Evolutionary conservation across 2,329 filamentous ascomycete genomes (phyloP).

Genomic region (Colletotrichum viniferum): DNA sequence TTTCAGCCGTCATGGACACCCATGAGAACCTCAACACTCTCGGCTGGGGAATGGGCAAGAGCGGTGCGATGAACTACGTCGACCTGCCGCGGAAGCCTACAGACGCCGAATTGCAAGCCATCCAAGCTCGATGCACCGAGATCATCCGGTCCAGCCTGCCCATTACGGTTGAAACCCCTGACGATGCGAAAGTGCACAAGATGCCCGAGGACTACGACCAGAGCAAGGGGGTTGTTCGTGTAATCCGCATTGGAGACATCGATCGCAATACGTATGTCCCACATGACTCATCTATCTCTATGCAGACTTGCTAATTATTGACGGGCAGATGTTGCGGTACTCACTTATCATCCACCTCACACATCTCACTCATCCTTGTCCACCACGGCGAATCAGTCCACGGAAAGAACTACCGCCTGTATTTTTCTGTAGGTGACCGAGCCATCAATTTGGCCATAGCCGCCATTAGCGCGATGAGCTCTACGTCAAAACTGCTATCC

Average conservation of each 20-base stretch:
- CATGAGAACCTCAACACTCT: constrained; percentile 28
- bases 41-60: constrained; percentile 34
- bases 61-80: constrained; percentile 33
- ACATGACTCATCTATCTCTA: background rate
- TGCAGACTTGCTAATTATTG: too few relatives aligned
- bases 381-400: constrained; percentile 32
- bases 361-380: constrained; percentile 32
- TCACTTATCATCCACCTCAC: constrained; percentile 33
- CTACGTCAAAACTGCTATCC: constrained; percentile 29
- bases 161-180: constrained; percentile 29
- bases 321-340: constrained; percentile 33
- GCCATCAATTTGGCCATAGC: constrained; percentile 27
- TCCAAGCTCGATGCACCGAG: constrained; percentile 30
- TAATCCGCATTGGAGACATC: constrained; percentile 31
- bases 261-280: constrained; percentile 32
- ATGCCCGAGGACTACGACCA: constrained; percentile 35
- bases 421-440: constrained; percentile 31
- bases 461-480: constrained; percentile 26
- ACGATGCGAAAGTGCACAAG: constrained; percentile 26
- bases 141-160: constrained; percentile 27
- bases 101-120: constrained; percentile 24
- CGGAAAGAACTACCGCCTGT: constrained; percentile 34
- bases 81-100: constrained; percentile 32
- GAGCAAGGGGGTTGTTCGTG: constrained; percentile 30
- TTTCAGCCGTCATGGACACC: constrained; percentile 33